phyloP scores from a whole-genome alignment of 768 basidiomycete species.

The Aureoboletus auriporus region DNA sequence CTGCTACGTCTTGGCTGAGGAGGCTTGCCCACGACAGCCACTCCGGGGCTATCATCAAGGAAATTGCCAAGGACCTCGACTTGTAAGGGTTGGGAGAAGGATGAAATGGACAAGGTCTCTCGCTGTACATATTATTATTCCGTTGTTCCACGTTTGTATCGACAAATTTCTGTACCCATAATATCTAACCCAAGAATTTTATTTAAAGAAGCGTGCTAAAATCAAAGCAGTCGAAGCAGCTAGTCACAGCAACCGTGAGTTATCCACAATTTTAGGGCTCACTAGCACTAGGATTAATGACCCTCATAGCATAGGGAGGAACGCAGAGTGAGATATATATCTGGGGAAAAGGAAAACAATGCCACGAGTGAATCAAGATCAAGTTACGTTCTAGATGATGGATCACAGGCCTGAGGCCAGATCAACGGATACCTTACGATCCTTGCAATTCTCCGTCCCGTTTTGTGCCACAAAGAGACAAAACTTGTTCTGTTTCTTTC shows the following conservation, averaged over 20 bases:
- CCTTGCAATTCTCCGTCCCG: constrained; percentile 28
- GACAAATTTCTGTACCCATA: no score
- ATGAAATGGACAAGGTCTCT: no score
- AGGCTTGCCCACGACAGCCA: constrained; percentile 23
- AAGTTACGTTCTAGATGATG: neutral
- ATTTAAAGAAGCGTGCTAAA: neutral
- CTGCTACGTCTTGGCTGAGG: constrained; percentile 22
- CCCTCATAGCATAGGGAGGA: no score
- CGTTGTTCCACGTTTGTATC: no score
- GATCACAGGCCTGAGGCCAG: neutral
- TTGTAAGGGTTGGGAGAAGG: neutral
- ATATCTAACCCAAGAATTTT: no score
- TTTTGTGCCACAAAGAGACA: constrained; percentile 43
- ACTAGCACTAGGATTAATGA: neutral
- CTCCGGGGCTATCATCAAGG: constrained; percentile 20
- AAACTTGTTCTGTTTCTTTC: constrained; percentile 43
- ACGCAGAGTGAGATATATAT: no score
- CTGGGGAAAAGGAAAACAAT: no score
- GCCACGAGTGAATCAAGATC: neutral
- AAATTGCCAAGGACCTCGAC: constrained; percentile 8
- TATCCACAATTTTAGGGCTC: neutral
- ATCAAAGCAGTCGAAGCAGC: no score
- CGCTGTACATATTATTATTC: no score
- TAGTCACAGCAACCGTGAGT: no score
- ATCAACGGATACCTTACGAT: neutral